Evolutionary conservation across 306 rosid species (phyloP).

Genomic region (Cucurbita moschata): DNA sequence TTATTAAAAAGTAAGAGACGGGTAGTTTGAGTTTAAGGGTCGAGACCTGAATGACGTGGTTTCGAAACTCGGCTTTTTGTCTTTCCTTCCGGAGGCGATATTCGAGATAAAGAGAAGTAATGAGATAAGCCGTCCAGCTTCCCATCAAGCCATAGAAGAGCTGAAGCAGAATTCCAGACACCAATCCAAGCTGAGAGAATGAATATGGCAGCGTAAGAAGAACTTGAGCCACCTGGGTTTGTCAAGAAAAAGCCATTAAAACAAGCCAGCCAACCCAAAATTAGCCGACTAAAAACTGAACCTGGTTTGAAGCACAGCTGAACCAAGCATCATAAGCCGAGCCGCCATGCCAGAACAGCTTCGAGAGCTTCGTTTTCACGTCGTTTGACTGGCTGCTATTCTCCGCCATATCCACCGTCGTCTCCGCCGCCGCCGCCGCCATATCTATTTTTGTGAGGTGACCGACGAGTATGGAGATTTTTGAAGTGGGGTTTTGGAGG

Average conservation of each 20-base stretch:
- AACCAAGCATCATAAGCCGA: conserved; percentile 98
- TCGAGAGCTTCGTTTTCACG: conserved; percentile 44
- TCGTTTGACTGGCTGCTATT: conserved; percentile 30
- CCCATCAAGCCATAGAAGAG: conserved; percentile 73
- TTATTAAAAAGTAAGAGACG: too few relatives aligned
- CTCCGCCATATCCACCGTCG: conserved; percentile 51
- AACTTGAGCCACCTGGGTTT: conserved; percentile 81
- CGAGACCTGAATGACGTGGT: conserved; percentile 87
- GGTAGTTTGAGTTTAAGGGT: too few relatives aligned
- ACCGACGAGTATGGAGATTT: neutral
- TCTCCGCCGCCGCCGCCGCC: conserved; percentile 32
- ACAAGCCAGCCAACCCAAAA: neutral
- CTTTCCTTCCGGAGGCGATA: conserved; percentile 84
- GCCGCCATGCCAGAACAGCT: conserved; percentile 90
- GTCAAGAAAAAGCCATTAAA: neutral
- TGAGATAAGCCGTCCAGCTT: conserved; percentile 96
- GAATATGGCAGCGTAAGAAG: conserved; percentile 92
- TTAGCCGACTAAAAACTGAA: neutral
- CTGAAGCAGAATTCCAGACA: conserved; percentile 78
- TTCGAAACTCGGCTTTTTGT: conserved; percentile 75
- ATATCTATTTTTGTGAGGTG: neutral
- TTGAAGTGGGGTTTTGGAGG: neutral
- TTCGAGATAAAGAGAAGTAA: conserved; percentile 74
- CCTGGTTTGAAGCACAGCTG: conserved; percentile 98
- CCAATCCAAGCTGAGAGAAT: conserved; percentile 85